Base-by-base conservation (phyloP, 192 early-diverging fungal species). In the Coemansia javaensis region DNA sequence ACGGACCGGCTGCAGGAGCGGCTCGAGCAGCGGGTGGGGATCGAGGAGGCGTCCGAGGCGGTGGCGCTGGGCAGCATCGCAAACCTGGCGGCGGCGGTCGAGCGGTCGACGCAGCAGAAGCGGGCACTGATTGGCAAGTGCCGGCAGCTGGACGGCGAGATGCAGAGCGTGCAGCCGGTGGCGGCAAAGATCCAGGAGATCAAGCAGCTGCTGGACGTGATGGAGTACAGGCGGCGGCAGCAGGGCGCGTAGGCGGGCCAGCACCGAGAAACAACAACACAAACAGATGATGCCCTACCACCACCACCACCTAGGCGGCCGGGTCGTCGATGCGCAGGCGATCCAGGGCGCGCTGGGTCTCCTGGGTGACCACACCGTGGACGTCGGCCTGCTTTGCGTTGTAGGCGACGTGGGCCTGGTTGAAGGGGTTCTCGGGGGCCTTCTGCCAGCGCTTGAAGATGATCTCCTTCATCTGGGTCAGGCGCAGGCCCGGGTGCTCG, bases 371-470 rank as follows among this genome's bases (percentile, higher is more conserved):
- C 18, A 81, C 47, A 0, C 49, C 75, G 21, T 73, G 58, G 47
- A 80, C 59, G 32, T 90, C 85, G 9, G 79, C 66, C 39, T 73
- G 76, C 17, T 72, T 83, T 35, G 88, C 82, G 66, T 95, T 86
- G 56, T 89, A 88, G 7, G 80, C 73, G 32, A 87, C 59, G 21
- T 82, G 77, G 11, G 75, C 69, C 64, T 89, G 84, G 74, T 92
- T 92, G 65, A 84, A 78, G 20, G 86, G 85, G 51, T 87, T 87
- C 31, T 89, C 87, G 1, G 84, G 84, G 7, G 83, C 79, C 75
- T 87, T 89, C 48, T 77, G 51, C 61, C 72, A 90, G 43, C 82
- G 78, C 69, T 93, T 93, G 78, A 81, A 93, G 32, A 85, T 45
- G 40, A 91, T 71, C 42, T 93, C 84, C 53, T 85, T 77, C 49